Evolutionary conservation across 768 basidiomycete species (phyloP).

Genomic region (Agrocybe chaxingu): DNA sequence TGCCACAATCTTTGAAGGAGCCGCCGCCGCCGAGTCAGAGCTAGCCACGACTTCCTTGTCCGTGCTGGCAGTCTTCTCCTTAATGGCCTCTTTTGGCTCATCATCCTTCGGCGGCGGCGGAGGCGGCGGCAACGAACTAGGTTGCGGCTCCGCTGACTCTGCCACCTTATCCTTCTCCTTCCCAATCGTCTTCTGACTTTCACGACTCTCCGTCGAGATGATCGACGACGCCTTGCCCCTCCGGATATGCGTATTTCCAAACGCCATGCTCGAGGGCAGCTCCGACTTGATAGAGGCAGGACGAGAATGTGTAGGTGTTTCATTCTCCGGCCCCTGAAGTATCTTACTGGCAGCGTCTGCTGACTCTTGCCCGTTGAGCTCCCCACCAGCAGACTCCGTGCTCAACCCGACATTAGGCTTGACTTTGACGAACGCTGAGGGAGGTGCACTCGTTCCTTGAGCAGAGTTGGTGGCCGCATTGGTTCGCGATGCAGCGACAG

Average conservation of each 20-base stretch:
- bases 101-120: conserved; percentile 25
- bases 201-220: conserved; percentile 32
- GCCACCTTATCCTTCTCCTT: conserved; percentile 14
- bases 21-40: background rate
- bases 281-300: conserved; percentile 23
- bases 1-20: background rate
- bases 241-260: conserved; percentile 24
- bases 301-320: conserved; percentile 29
- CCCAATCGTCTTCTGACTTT: conserved; percentile 37
- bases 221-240: conserved; percentile 38
- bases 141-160: background rate
- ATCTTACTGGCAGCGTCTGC: conserved; percentile 38
- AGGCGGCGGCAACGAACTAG: conserved; percentile 16
- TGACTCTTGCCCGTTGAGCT: conserved; percentile 35
- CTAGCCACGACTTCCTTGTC: background rate
- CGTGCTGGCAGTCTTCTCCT: conserved; percentile 8
- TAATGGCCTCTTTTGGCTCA: too few species aligned
- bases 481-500: conserved; percentile 9
- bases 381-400: conserved; percentile 47
- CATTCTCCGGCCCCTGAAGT: conserved; percentile 30
- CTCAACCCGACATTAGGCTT: conserved; percentile 53
- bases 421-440: conserved; percentile 10
- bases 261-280: conserved; percentile 12
- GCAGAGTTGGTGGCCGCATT: conserved; percentile 15
- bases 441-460: conserved; percentile 1